Evolutionary conservation across 306 rosid species (phyloP), one percentile per base, ranked within the genome.

Genomic region (Cyclanthera cordifolia): DNA sequence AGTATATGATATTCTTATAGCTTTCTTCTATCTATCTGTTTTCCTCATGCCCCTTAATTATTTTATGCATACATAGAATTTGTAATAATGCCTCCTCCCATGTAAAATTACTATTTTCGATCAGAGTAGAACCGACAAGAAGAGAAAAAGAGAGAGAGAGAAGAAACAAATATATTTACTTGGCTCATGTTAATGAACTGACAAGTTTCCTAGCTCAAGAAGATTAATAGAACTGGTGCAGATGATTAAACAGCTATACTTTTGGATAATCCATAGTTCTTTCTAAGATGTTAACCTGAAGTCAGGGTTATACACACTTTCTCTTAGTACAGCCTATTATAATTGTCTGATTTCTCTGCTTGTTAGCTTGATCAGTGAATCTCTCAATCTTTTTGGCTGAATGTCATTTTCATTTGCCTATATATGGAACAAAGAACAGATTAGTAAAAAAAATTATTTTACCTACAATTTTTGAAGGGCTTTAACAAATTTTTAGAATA

Each of bases 321-420:
- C 52, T 46, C 20, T 59, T 57, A 24, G 20, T 34, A 9, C 37
- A 34, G 56, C 58, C 47, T 68, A 27, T 50, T 50, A 27, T 16
- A 68, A 27, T 50, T 8, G 25, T 34, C 45, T 48, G 30, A 27
- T 50, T 50, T 68, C 58, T 68, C 72, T 50, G 46, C 72, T 68
- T 17, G 57, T 54, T 53, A 79, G 76, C 75, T 76, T 75, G 51
- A 80, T 76, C 74, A 90, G 73, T 52, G 64, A 78, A 39, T 82
- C 79, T 61, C 68, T 82, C 61, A 90, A 69, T 56, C 80, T 84
- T 46, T 51, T 60, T 11, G 83, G 77, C 53, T 79, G 82, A 69
- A 84, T 81, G 69, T 81, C 87, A 24, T 73, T 57, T 34, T 54
- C 70, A 20, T 78, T 79, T 49, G 88, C 87, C 95, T 84, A 79